Conservation (phyloP, 306 rosid genomes). For the Cotoneaster glaucophyllus region DNA sequence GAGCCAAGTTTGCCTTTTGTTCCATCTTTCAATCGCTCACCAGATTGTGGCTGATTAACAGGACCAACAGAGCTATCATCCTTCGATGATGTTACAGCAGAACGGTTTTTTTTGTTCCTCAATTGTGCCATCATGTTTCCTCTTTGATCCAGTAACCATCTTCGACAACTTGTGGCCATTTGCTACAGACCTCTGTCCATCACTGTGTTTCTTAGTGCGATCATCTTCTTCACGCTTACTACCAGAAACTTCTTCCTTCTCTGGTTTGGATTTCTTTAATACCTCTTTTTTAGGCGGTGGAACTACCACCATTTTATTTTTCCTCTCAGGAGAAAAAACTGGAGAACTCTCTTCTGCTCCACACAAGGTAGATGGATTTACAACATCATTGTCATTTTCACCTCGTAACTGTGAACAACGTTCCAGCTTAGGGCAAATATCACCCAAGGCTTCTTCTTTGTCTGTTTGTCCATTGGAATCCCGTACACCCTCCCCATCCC, state of each 20-base stretch:
- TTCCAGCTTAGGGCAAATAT: constrained; percentile 48
- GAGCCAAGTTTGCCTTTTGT: constrained; percentile 35
- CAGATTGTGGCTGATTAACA: constrained; percentile 33
- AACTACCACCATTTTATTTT: constrained; percentile 26
- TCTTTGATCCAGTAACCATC: constrained; percentile 42
- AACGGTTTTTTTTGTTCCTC: constrained; percentile 34
- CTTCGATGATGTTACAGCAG: constrained; percentile 34
- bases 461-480: constrained; percentile 31
- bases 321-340: constrained; percentile 39
- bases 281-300: constrained; percentile 32
- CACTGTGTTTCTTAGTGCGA: constrained; percentile 31
- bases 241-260: constrained; percentile 17
- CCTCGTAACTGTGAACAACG: constrained; percentile 45
- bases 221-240: constrained; percentile 20
- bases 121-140: constrained; percentile 37
- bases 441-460: constrained; percentile 22
- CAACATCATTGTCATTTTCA: constrained; percentile 42
- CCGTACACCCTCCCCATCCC: constrained; percentile 37
- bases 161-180: constrained; percentile 51
- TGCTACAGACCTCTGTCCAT: constrained; percentile 33
- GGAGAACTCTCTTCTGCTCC: constrained; percentile 41
- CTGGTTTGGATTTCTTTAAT: constrained; percentile 23
- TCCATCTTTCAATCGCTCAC: constrained; percentile 41
- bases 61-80: constrained; percentile 24
- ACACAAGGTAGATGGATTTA: constrained; percentile 31